Conservation (phyloP, 306 rosid genomes). For the Pueraria montana region DNA sequence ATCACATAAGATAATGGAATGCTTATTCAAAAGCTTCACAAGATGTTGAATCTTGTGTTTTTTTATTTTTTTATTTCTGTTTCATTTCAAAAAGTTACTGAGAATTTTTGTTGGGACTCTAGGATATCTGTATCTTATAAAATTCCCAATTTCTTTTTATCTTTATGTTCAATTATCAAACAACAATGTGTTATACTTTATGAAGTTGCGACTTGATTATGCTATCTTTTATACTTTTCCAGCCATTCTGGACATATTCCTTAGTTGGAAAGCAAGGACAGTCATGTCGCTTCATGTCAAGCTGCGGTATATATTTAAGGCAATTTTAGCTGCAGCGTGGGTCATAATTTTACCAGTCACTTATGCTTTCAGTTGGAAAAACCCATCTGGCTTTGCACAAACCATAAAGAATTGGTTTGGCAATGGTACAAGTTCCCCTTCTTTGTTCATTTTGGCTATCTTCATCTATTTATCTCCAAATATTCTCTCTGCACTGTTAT, state of each 20-base stretch:
- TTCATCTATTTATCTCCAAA: conserved; percentile 89
- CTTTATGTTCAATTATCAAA: conserved; percentile 39
- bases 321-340: conserved; percentile 80
- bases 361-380: conserved; percentile 85
- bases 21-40: conserved; percentile 21
- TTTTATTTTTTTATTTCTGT: neutral
- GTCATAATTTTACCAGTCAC: conserved; percentile 91
- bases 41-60: conserved; percentile 7
- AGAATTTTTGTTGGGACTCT: conserved; percentile 1
- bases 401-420: conserved; percentile 94
- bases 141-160: neutral
- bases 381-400: conserved; percentile 86
- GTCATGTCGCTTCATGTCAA: conserved; percentile 79
- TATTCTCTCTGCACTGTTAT: conserved; percentile 79
- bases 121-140: conserved; percentile 6
- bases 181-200: conserved; percentile 25
- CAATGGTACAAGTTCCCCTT: conserved; percentile 82
- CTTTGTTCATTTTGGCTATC: conserved; percentile 89
- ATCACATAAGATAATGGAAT: neutral
- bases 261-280: conserved; percentile 92
- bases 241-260: conserved; percentile 85
- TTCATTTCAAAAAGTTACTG: no score
- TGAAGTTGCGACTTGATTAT: conserved; percentile 40
- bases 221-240: conserved; percentile 51
- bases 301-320: conserved; percentile 86